phyloP scores from a whole-genome alignment of 2,329 filamentous ascomycete species.

The Neurospora sp. region DNA sequence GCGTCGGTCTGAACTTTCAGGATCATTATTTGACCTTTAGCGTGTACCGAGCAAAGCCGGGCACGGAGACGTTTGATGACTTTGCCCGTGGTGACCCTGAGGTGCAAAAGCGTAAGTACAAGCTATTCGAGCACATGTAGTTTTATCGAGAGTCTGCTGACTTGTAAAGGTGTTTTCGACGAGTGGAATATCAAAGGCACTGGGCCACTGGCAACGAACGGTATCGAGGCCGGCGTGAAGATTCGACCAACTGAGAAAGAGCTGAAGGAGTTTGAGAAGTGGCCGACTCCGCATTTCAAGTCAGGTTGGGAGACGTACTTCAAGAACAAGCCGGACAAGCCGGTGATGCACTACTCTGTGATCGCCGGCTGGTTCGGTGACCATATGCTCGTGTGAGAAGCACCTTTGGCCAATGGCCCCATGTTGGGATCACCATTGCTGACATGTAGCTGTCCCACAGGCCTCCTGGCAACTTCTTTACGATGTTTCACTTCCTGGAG shows the following conservation, averaged over 20 bases:
- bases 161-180: slow-evolving; percentile 48
- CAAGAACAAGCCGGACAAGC: slow-evolving; percentile 76
- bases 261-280: slow-evolving; percentile 56
- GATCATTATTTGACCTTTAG: slow-evolving; percentile 56
- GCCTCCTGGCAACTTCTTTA: slow-evolving; percentile 71
- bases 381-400: slow-evolving; percentile 45
- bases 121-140: not conserved
- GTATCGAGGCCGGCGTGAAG: slow-evolving; percentile 73
- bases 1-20: slow-evolving; percentile 43
- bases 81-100: slow-evolving; percentile 66
- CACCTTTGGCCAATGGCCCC: not conserved
- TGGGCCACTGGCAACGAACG: slow-evolving; percentile 67
- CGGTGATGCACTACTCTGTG: slow-evolving; percentile 76
- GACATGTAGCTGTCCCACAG: slow-evolving; percentile 32
- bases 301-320: slow-evolving; percentile 75
- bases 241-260: slow-evolving; percentile 62
- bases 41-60: slow-evolving; percentile 62
- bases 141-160: slow-evolving; percentile 1
- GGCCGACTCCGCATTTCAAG: slow-evolving; percentile 67
- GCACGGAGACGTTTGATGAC: slow-evolving; percentile 71
- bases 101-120: slow-evolving; percentile 49
- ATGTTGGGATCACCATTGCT: slow-evolving; percentile 22
- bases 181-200: slow-evolving; percentile 76
- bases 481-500: slow-evolving; percentile 75
- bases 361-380: slow-evolving; percentile 59